These are phyloP conservation scores for Synura sp. DNA, from an alignment of 352 stramenopile genomes.

Conservation along the genomic window DNA sequence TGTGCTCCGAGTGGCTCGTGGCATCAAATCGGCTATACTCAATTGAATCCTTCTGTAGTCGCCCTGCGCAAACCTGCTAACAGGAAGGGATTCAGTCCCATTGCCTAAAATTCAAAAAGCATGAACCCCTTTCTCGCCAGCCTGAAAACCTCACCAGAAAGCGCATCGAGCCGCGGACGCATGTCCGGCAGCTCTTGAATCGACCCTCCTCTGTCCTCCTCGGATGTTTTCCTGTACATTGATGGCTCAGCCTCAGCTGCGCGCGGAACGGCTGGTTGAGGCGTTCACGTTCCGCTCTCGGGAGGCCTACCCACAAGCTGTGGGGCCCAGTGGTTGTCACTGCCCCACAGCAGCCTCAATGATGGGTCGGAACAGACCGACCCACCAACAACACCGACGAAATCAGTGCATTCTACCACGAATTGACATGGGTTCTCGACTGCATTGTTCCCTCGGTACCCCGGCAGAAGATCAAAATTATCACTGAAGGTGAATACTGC, in stretches of 20 bases:
- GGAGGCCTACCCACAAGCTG: not conserved
- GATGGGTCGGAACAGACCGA: not conserved
- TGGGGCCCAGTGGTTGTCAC: not conserved
- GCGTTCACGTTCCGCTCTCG: not conserved
- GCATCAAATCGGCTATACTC: no score
- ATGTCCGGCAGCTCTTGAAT: no score
- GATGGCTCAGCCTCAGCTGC: not conserved
- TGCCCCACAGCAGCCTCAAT: not conserved
- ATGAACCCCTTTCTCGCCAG: no score
- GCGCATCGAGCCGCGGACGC: no score
- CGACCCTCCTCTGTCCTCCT: not conserved
- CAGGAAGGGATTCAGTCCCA: no score
- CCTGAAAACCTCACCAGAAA: no score
- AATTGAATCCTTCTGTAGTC: no score
- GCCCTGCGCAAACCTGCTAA: no score
- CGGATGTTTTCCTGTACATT: not conserved
- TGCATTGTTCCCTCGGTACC: not conserved
- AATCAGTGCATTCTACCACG: constrained; percentile 8
- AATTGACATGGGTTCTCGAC: not conserved
- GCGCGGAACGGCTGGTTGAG: not conserved
- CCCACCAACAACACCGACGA: not conserved
- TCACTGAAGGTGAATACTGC: no score
- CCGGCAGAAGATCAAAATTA: no score
- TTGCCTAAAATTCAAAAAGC: no score
- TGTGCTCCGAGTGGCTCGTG: no score